Evolutionary conservation across 1,139 yeast species (phyloP).

Genomic region (Suhomyces atakaporum): DNA sequence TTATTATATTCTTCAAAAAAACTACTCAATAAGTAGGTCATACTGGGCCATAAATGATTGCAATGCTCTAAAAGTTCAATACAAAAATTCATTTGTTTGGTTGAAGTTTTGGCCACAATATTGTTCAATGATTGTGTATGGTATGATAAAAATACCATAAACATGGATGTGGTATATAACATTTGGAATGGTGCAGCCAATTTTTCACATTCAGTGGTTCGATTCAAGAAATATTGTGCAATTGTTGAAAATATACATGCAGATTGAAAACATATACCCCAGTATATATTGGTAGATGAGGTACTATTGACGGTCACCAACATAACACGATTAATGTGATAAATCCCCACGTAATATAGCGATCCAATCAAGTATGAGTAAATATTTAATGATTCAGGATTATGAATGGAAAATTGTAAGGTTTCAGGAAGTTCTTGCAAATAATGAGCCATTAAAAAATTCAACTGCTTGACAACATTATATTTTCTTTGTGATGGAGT

Average conservation of each 20-base stretch:
- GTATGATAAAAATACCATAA: slow-evolving; percentile 17
- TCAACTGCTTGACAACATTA: slow-evolving; percentile 16
- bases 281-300: slow-evolving; percentile 9
- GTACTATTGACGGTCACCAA: slow-evolving; percentile 9
- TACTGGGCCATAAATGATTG: slow-evolving; percentile 19
- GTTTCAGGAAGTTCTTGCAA: slow-evolving; percentile 12
- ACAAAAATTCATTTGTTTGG: slow-evolving; percentile 15
- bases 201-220: slow-evolving; percentile 4
- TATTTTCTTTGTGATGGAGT: slow-evolving; percentile 8
- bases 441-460: slow-evolving; percentile 15
- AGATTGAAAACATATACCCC: slow-evolving; percentile 18
- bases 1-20: slow-evolving; percentile 13
- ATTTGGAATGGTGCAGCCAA: slow-evolving; percentile 14
- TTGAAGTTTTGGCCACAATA: slow-evolving; percentile 17
- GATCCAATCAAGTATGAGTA: slow-evolving; percentile 15
- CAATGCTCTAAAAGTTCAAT: slow-evolving; percentile 14
- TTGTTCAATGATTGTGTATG: slow-evolving; percentile 18
- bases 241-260: slow-evolving; percentile 14
- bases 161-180: slow-evolving; percentile 16
- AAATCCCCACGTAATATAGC: slow-evolving; percentile 15
- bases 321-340: slow-evolving; percentile 17
- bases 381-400: slow-evolving; percentile 11
- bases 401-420: slow-evolving; percentile 12
- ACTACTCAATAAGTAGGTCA: slow-evolving; percentile 14
- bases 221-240: slow-evolving; percentile 11